Evolutionary conservation across 208 protist genomes (phyloP).

Genomic region (Wallacemonas collosoma): DNA sequence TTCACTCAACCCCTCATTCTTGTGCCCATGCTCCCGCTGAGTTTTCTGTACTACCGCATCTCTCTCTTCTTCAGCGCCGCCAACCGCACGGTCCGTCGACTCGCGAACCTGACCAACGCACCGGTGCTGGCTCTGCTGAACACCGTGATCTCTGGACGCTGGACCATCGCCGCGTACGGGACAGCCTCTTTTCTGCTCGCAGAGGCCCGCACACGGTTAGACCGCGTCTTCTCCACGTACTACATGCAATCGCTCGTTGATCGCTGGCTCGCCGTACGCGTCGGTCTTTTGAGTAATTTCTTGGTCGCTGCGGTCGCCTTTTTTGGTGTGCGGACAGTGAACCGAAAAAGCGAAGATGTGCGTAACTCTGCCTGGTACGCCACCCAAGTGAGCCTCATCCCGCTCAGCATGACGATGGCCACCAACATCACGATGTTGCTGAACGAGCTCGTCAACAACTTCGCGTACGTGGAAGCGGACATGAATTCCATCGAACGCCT

Average conservation of each 20-base stretch:
- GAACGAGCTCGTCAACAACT: conserved; percentile 33
- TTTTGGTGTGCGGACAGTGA: conserved; percentile 38
- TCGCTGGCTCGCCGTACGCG: conserved; percentile 86
- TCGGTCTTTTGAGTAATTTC: conserved; percentile 81
- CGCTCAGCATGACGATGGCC: conserved; percentile 73
- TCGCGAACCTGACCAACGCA: conserved; percentile 84
- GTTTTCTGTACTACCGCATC: conserved; percentile 68
- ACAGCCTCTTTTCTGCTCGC: conserved; percentile 31
- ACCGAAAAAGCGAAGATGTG: conserved; percentile 6
- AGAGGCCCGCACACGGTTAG: conserved; percentile 38
- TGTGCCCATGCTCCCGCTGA: conserved; percentile 40
- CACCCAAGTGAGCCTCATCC: conserved; percentile 54
- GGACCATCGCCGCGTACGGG: conserved; percentile 85
- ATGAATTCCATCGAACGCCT: conserved; percentile 84
- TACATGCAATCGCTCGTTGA: conserved; percentile 57
- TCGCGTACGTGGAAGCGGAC: conserved; percentile 47
- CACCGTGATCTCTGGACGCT: conserved; percentile 87
- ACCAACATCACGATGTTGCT: conserved; percentile 48
- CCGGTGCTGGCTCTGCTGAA: conserved; percentile 93
- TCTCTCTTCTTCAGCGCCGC: conserved; percentile 85
- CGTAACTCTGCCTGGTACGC: conserved; percentile 19
- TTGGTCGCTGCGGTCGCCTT: conserved; percentile 52
- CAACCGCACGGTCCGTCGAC: conserved; percentile 87
- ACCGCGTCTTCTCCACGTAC: conserved; percentile 44
- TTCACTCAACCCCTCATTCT: conserved; percentile 26